These are phyloP conservation scores for Penicillium mononematosum DNA, from an alignment of 495 filamentous ascomycete genomes.

Conservation along the genomic window DNA sequence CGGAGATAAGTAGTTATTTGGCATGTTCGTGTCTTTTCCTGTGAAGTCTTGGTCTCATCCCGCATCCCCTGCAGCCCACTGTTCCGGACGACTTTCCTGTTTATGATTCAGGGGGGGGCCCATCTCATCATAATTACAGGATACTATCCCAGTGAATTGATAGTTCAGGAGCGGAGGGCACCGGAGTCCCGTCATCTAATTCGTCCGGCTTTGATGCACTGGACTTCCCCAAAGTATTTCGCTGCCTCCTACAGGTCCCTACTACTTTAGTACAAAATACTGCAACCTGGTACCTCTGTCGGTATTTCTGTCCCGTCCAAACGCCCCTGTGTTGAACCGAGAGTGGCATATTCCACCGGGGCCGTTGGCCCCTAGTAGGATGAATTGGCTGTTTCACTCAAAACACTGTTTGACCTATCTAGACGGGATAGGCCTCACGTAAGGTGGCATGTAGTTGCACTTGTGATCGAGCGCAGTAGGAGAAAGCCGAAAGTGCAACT, in stretches of 20 bases:
- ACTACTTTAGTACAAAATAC: background rate
- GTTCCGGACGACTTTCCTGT: conserved; percentile 3
- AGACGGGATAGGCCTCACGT: conserved; percentile 7
- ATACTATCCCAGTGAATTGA: conserved; percentile 18
- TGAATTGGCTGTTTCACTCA: conserved; percentile 9
- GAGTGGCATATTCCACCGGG: conserved; percentile 1
- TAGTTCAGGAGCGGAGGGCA: conserved; percentile 20
- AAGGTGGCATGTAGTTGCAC: conserved; percentile 19
- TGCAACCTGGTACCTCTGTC: conserved; percentile 5
- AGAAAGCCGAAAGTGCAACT: conserved; percentile 4
- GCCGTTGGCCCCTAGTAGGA: conserved; percentile 3
- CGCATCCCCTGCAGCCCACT: conserved; percentile 1
- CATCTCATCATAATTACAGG: conserved; percentile 8
- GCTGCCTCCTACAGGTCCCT: conserved; percentile 1
- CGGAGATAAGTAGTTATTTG: background rate
- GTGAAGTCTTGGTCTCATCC: background rate
- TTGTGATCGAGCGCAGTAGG: conserved; percentile 17
- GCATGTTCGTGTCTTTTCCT: conserved; percentile 2
- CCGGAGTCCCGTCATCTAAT: conserved; percentile 14
- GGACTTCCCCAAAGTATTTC: conserved; percentile 1
- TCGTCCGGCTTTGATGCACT: conserved; percentile 21
- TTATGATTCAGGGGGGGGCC: conserved; percentile 19
- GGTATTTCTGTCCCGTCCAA: conserved; percentile 15
- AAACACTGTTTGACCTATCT: conserved; percentile 8
- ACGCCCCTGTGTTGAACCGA: conserved; percentile 16